These are phyloP conservation scores for Paraphaeosphaeria minitans DNA, from an alignment of 2,329 filamentous ascomycete species.

Conservation along the genomic window DNA sequence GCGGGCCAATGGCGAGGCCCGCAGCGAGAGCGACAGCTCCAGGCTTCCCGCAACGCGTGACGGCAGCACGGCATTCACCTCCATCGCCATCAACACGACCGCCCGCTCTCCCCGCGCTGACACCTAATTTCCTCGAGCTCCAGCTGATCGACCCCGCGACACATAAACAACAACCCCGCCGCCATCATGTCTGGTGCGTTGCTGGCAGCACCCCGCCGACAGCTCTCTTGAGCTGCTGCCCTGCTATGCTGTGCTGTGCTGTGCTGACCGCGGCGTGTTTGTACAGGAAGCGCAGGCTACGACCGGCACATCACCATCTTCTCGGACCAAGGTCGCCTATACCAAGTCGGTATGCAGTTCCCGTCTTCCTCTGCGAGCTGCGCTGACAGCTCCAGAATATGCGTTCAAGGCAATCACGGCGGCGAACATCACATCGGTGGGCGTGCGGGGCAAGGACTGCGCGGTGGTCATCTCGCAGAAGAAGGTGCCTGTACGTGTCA, in stretches of 20 bases:
- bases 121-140: conserved; percentile 33
- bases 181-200: conserved; percentile 51
- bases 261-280: conserved; percentile 37
- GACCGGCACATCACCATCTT: conserved; percentile 99
- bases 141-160: conserved; percentile 35
- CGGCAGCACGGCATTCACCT: conserved; percentile 22
- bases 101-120: conserved; percentile 28
- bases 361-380: not conserved
- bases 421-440: conserved; percentile 97
- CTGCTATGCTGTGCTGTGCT: not conserved
- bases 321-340: conserved; percentile 96
- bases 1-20: conserved; percentile 23
- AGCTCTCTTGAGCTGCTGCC: conserved; percentile 6
- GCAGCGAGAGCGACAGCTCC: conserved; percentile 28
- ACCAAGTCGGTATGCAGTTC: conserved; percentile 88
- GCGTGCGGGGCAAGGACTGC: conserved; percentile 93
- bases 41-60: conserved; percentile 44
- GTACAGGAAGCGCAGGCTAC: conserved; percentile 66
- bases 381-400: conserved; percentile 73
- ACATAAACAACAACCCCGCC: conserved; percentile 32
- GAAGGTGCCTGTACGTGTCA: conserved; percentile 89
- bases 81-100: conserved; percentile 12
- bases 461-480: conserved; percentile 98
- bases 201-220: conserved; percentile 16
- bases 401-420: conserved; percentile 99